These are phyloP conservation scores for Cladochytrium tenue DNA, from an alignment of 371 early-diverging fungal species.

Conservation along the genomic window DNA sequence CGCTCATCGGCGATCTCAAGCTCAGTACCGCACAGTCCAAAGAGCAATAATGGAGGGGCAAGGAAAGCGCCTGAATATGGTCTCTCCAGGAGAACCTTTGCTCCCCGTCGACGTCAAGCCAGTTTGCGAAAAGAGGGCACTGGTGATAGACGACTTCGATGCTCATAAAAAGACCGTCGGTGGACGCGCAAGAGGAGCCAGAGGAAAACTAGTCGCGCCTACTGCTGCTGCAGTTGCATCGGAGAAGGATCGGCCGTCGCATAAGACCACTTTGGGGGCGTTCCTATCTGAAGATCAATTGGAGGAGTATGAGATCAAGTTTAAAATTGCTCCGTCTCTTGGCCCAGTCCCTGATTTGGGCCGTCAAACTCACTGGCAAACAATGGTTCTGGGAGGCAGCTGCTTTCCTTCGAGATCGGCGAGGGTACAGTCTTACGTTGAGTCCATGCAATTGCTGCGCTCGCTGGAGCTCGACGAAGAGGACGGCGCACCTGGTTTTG, in stretches of 20 bases:
- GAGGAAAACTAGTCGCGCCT: neutral
- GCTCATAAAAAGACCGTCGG: slow-evolving; percentile 22
- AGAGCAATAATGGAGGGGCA: slow-evolving; percentile 49
- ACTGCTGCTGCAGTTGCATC: neutral
- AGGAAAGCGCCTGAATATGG: slow-evolving; percentile 36
- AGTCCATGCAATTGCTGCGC: slow-evolving; percentile 5
- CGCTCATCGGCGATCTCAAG: slow-evolving; percentile 48
- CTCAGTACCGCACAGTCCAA: slow-evolving; percentile 49
- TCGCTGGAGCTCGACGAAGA: slow-evolving; percentile 9
- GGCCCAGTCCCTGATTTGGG: neutral
- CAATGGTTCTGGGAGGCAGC: neutral
- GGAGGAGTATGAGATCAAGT: slow-evolving; percentile 12
- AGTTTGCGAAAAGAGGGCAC: slow-evolving; percentile 27
- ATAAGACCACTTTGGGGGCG: neutral
- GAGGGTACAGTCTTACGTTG: neutral
- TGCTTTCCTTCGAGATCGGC: neutral
- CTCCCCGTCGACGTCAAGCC: slow-evolving; percentile 56
- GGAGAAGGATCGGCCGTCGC: neutral
- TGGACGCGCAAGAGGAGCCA: slow-evolving; percentile 5
- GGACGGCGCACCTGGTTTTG: neutral
- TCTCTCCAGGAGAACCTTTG: slow-evolving; percentile 34
- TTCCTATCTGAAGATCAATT: slow-evolving; percentile 9
- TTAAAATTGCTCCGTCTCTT: neutral
- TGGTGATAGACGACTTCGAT: slow-evolving; percentile 30
- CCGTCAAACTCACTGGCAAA: neutral